Conservation (phyloP, 1,284 basidiomycete species). For the Naganishia albida region DNA sequence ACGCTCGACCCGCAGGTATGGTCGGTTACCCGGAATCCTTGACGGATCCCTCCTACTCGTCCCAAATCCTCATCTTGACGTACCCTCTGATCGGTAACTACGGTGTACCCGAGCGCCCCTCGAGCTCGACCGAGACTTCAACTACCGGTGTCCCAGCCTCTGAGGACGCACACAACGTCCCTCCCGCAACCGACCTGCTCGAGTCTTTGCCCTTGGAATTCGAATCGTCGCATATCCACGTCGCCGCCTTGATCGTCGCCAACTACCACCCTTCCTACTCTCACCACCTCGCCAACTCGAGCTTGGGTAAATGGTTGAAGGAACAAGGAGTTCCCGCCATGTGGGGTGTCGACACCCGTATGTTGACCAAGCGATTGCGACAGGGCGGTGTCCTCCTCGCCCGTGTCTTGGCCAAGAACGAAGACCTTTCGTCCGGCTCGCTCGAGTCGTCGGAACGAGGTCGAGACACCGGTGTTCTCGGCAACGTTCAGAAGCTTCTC, state of each 20-base stretch:
- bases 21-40: conserved; percentile 98
- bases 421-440: conserved; percentile 45
- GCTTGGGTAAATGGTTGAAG: conserved; percentile 89
- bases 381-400: conserved; percentile 93
- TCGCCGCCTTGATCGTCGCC: conserved; percentile 87
- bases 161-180: conserved; percentile 51
- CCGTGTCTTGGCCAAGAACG: conserved; percentile 68
- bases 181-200: conserved; percentile 51
- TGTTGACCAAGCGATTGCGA: conserved; percentile 92
- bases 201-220: conserved; percentile 76
- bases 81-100: conserved; percentile 98
- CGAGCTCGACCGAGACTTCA: conserved; percentile 53
- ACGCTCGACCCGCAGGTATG: conserved; percentile 69
- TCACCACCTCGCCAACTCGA: conserved; percentile 89
- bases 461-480: conserved; percentile 43
- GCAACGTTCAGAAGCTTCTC: conserved; percentile 52
- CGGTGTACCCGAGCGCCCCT: conserved; percentile 81
- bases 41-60: conserved; percentile 98
- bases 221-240: conserved; percentile 92
- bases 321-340: conserved; percentile 94
- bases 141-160: conserved; percentile 49
- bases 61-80: conserved; percentile 95
- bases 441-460: conserved; percentile 39
- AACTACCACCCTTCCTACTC: conserved; percentile 94
- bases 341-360: conserved; percentile 94